phyloP scores from a whole-genome alignment of 2,329 filamentous ascomycete species.

The Beauveria sp. region DNA sequence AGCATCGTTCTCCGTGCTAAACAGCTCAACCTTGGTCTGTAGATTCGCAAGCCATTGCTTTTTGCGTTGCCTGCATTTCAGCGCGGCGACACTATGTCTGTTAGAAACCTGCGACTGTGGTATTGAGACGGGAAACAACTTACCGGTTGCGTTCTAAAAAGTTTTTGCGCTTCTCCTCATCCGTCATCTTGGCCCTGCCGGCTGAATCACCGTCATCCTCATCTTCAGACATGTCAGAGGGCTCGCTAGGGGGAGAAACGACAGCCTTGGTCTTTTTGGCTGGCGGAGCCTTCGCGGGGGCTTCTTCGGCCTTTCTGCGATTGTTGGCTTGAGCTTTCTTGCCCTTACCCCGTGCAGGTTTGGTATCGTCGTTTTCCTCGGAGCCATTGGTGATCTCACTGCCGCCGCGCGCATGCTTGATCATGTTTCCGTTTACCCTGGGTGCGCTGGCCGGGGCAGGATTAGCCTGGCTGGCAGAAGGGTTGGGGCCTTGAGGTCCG shows the following conservation, averaged over 20 bases:
- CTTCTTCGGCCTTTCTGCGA: constrained; percentile 70
- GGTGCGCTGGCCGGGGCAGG: constrained; percentile 31
- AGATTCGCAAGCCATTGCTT: constrained; percentile 98
- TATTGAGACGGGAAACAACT: constrained; percentile 21
- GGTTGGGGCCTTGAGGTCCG: constrained; percentile 39
- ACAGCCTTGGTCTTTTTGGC: constrained; percentile 62
- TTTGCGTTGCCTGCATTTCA: constrained; percentile 96
- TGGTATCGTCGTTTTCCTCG: constrained; percentile 64
- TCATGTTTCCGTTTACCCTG: constrained; percentile 38
- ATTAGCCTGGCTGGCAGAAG: constrained; percentile 42
- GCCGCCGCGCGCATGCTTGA: constrained; percentile 41
- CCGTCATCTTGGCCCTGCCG: constrained; percentile 78
- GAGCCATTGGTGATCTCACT: constrained; percentile 67
- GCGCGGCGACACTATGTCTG: constrained; percentile 68
- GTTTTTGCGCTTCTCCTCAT: constrained; percentile 97
- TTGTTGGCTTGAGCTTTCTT: constrained; percentile 62
- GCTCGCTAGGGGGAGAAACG: constrained; percentile 15
- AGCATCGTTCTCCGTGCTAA: constrained; percentile 83
- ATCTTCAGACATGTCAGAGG: constrained; percentile 39
- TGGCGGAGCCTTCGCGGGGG: constrained; percentile 52
- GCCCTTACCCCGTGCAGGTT: constrained; percentile 58
- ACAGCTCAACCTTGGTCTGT: constrained; percentile 90
- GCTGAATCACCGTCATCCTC: constrained; percentile 48
- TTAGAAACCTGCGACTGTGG: constrained; percentile 17
- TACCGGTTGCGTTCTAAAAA: constrained; percentile 95